Base-by-base conservation (phyloP, 2,329 filamentous ascomycete species). In the Colletotrichum musae region DNA sequence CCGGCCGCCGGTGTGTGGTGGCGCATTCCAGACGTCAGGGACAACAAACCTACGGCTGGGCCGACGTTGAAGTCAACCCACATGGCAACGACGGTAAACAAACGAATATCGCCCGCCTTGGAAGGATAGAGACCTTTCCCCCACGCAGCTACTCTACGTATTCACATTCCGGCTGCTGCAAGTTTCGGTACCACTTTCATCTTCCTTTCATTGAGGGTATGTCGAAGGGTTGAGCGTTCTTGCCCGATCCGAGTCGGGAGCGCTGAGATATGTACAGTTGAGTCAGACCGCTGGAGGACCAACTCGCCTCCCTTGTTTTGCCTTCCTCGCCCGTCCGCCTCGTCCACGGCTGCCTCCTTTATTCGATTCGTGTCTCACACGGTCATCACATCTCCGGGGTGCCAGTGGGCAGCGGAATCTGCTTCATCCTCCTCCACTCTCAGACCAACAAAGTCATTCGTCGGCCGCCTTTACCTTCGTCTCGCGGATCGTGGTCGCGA, bases 211-310 rank as follows among this genome's bases (percentile, higher is more conserved):
- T 69, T 69, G 54, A 59, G 62, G 56, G 50, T 54, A 56, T 56
- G 61, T 60, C 51, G 56, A 58, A 69, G 64, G 50, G 56, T 57
- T 26, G 66, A 60, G 61, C 66, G 50, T 58, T 24, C 50, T 56
- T 48, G 7, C 50, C 47, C 60, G 47, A 58, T 45, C 50, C 41
- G 48, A 39, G 43, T 60, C 41, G 39, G 41, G 47, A 59, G 60
- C 61, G 63, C 61, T 66, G 61, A 69, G 56, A 52, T 69, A 69
- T 69, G 61, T 69, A 69, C 66, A 69, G 50, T 39, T 51, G 61
- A 59, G 66, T 51, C 66, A 65, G 41, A 41, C 43, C 50, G 66
- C 61, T 59, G 54, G 48, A 45, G 32, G 61, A 65, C 54, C 32
- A 32, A 48, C 36, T 60, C 61, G 54, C 43, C 50, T 60, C 54